A percentile compares a stretch with the other conserved stretches of the same genome.
Conservation (phyloP, 2,329 filamentous ascomycete genomes). For the Colletotrichum sp. region DNA sequence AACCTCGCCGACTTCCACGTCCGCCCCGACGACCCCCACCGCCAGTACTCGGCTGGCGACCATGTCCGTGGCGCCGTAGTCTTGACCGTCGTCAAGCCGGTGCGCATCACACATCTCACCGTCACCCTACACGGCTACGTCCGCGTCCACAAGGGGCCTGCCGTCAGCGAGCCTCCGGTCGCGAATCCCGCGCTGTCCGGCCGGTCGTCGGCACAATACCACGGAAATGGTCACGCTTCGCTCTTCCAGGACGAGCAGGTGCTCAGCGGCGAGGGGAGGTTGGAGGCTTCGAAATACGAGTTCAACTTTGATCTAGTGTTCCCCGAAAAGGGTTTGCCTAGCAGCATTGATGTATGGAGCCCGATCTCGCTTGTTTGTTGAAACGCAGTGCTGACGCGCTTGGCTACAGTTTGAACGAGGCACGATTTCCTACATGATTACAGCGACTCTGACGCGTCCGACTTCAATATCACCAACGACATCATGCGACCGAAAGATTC, state of each 20-base stretch:
- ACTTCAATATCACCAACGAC: slow-evolving; percentile 82
- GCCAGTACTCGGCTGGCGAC: slow-evolving; percentile 77
- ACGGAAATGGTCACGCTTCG: slow-evolving; percentile 78
- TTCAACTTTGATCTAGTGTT: slow-evolving; percentile 80
- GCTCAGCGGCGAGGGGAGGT: slow-evolving; percentile 76
- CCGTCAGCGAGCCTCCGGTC: slow-evolving; percentile 55
- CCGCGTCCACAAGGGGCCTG: slow-evolving; percentile 75
- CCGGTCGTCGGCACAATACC: slow-evolving; percentile 56
- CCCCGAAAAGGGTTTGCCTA: slow-evolving; percentile 73
- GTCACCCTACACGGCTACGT: slow-evolving; percentile 80
- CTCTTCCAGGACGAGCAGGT: slow-evolving; percentile 84
- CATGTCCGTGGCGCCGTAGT: slow-evolving; percentile 75
- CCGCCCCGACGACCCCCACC: slow-evolving; percentile 76
- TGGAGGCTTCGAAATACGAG: slow-evolving; percentile 77
- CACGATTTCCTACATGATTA: slow-evolving; percentile 89
- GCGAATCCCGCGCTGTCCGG: slow-evolving; percentile 44
- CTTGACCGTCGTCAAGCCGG: slow-evolving; percentile 73
- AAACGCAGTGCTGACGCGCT: not conserved
- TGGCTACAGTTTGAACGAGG: slow-evolving; percentile 84
- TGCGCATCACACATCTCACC: slow-evolving; percentile 80
- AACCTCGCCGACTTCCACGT: slow-evolving; percentile 81
- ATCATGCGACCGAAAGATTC: slow-evolving; percentile 81
- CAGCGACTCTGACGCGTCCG: slow-evolving; percentile 86
- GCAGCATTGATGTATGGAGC: slow-evolving; percentile 82
- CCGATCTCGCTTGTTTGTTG: not conserved